Evolutionary conservation across 345 rosid species (phyloP).

Genomic region (Populus simonii): DNA sequence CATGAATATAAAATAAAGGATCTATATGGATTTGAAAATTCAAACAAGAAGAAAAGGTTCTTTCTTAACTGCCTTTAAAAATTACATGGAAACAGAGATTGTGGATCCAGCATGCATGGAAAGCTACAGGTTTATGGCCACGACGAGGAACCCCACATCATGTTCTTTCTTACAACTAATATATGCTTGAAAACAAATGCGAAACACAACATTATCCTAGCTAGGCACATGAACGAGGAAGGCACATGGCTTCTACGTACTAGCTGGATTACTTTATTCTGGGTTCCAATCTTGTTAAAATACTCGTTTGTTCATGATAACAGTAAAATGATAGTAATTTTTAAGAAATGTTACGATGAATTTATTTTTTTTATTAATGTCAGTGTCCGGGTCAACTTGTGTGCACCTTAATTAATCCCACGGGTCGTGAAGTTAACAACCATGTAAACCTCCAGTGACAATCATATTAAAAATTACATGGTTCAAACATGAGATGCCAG

Average conservation of each 20-base stretch:
- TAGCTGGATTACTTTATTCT: not conserved
- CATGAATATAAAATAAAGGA: constrained; percentile 2
- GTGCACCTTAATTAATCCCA: rapidly evolving
- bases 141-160: constrained; percentile 33
- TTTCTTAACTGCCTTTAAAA: constrained; percentile 1
- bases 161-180: constrained; percentile 12
- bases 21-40: constrained; percentile 14
- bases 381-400: rapidly evolving
- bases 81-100: constrained; percentile 21
- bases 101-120: constrained; percentile 48
- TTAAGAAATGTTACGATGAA: too few species aligned
- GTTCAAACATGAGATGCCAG: too few species aligned
- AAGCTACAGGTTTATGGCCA: constrained; percentile 20
- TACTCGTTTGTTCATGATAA: not conserved
- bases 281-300: not conserved
- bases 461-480: too few species aligned
- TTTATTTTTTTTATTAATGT: too few species aligned
- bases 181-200: constrained; percentile 7
- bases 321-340: too few species aligned
- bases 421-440: rapidly evolving
- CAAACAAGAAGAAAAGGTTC: constrained; percentile 16
- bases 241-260: constrained; percentile 33
- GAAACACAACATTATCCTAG: constrained; percentile 29
- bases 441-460: too few species aligned
- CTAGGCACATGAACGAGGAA: not conserved